phyloP scores from a whole-genome alignment of 1,139 yeast genomes.

The Starmera stellimalicola region DNA sequence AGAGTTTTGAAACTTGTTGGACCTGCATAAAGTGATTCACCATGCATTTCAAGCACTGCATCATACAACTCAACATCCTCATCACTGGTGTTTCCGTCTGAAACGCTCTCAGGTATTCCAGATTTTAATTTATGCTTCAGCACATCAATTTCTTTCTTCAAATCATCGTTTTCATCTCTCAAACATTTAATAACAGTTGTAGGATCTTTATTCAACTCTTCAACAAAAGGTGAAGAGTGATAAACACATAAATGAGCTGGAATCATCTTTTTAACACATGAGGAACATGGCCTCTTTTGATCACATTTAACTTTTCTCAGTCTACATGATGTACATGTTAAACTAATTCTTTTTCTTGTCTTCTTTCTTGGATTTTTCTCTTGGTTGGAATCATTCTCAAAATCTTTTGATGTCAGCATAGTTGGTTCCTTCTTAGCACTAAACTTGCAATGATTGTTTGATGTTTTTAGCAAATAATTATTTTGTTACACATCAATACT shows the following conservation, averaged over 20 bases:
- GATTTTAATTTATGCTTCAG: slow-evolving; percentile 4
- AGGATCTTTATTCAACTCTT: slow-evolving; percentile 1
- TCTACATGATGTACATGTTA: slow-evolving; percentile 22
- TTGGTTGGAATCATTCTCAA: slow-evolving; percentile 1
- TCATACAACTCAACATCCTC: slow-evolving; percentile 1
- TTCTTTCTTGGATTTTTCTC: slow-evolving; percentile 5
- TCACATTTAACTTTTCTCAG: slow-evolving; percentile 22
- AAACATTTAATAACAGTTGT: slow-evolving; percentile 3
- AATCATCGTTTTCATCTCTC: slow-evolving; percentile 5
- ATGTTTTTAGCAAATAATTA: too few relatives aligned
- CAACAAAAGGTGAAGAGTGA: slow-evolving; percentile 14
- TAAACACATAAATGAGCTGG: slow-evolving; percentile 18
- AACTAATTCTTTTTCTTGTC: slow-evolving; percentile 18
- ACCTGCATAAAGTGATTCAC: slow-evolving; percentile 13
- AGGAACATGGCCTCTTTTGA: slow-evolving; percentile 20
- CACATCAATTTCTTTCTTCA: slow-evolving; percentile 5
- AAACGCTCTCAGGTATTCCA: not conserved
- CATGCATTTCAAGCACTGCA: slow-evolving; percentile 4
- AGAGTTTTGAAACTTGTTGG: slow-evolving; percentile 17
- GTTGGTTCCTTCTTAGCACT: too few relatives aligned
- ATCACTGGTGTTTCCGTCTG: not conserved
- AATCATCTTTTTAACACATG: slow-evolving; percentile 18
- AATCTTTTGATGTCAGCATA: too few relatives aligned
- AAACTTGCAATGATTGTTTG: too few relatives aligned
- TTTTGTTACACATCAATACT: too few relatives aligned